A percentile compares a stretch with the other conserved stretches of the same genome.
These are phyloP conservation scores for Colletotrichum sp. DNA, from an alignment of 2,329 filamentous ascomycete genomes.

Conservation along the genomic window DNA sequence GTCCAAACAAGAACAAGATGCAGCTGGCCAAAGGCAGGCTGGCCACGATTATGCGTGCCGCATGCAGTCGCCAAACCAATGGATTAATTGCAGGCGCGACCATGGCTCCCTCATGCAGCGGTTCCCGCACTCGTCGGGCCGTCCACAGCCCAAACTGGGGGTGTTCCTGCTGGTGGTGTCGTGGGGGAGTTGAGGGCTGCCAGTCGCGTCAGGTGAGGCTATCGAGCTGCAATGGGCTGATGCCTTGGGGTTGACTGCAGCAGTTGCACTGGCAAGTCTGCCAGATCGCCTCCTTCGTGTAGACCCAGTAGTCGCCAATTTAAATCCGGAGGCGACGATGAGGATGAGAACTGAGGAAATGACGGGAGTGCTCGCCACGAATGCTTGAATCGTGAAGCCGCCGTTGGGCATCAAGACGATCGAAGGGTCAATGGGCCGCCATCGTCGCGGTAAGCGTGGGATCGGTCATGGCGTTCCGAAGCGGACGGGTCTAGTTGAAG, in stretches of 20 bases:
- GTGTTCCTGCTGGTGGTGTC: neutral
- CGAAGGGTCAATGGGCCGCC: neutral
- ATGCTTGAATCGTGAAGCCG: neutral
- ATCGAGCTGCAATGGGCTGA: neutral
- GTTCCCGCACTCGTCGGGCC: slow-evolving; percentile 21
- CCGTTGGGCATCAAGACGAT: slow-evolving; percentile 18
- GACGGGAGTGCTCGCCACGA: neutral
- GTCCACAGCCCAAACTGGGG: slow-evolving; percentile 6
- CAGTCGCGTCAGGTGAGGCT: slow-evolving; percentile 16
- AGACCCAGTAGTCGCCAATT: neutral
- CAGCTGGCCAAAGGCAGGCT: slow-evolving; percentile 1
- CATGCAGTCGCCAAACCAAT: slow-evolving; percentile 18
- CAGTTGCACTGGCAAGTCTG: neutral
- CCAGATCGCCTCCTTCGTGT: neutral
- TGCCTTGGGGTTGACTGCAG: neutral
- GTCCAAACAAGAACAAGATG: neutral
- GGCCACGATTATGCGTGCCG: slow-evolving; percentile 12
- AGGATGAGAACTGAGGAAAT: neutral
- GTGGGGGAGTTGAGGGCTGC: neutral
- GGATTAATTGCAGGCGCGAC: slow-evolving; percentile 3
- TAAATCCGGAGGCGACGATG: neutral
- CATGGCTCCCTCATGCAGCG: neutral
- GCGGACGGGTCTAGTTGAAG: neutral
- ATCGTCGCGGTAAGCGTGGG: neutral
- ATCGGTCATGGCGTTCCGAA: neutral